Evolutionary conservation across 2,329 filamentous ascomycete genomes (phyloP), one percentile per base, ranked within the genome.

Genomic region (Chaetomium olivaceum): DNA sequence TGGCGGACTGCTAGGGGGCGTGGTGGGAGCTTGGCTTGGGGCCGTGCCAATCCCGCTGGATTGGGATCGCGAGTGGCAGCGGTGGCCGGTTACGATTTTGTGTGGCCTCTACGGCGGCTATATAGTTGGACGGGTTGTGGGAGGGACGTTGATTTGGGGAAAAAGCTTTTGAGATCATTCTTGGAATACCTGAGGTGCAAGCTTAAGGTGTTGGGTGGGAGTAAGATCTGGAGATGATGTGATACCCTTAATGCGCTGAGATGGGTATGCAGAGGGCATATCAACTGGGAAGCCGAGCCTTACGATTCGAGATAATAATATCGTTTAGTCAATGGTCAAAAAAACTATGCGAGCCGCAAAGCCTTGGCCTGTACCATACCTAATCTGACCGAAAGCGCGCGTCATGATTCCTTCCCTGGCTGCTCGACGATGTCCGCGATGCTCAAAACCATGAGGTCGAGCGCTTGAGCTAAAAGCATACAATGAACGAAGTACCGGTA

Each of bases 51-150:
- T 99, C 72, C 95, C 95, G 1, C 81, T 99, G 71, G 95, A 99
- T 77, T 98, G 94, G 94, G 95, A 99, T 77, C 88, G 95, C n/a
- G 93, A 96, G 72, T 99, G 95, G 95, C 95, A 99, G 85, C 91
- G 90, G 77, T 99, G 94, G 91, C 95, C 95, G 0, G 89, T 98
- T 57, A 99, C 95, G 0, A 91, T 99, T 65, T 79, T 98, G 4
- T 88, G 86, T 1, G 95, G 95, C 2, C 83, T 91, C 21, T 98
- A 96, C 77, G 78, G 87, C 6, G 95, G 95, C 1, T 93, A 91
- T 77, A 82, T 87, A 1, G 70, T 91, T 14, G 93, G 93, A 1
- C 89, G 90, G 74, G 73, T 87, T 63, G 69, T 87, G 21, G 88
- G 89, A 0, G 85, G 84, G 2, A 80, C 78, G 1, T 58, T 85